Evolutionary conservation across 345 rosid genomes (phyloP).

Genomic region (Theobroma cacao): DNA sequence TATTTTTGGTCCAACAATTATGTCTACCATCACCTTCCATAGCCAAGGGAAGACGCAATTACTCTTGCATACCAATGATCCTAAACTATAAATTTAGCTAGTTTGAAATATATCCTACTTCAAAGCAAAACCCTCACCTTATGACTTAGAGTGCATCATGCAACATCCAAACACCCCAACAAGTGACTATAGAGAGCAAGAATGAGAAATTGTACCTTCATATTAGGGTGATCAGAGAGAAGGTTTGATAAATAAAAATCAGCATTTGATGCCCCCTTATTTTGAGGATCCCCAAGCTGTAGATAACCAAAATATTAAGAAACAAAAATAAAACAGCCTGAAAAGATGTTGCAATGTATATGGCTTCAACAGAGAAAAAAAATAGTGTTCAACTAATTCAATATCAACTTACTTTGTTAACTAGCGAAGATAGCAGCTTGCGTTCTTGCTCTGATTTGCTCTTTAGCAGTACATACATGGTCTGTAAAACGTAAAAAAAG

Average conservation of each 20-base stretch:
- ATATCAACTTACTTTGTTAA: conserved; percentile 69
- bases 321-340: neutral
- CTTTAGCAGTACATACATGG: conserved; percentile 63
- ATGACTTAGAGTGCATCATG: neutral
- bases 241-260: conserved; percentile 87
- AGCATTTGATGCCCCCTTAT: conserved; percentile 93
- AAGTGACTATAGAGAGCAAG: neutral
- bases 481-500: conserved; percentile 41
- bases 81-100: neutral
- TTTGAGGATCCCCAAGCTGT: conserved; percentile 98
- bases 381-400: neutral
- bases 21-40: neutral
- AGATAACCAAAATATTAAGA: conserved; percentile 20
- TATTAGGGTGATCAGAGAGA: conserved; percentile 91
- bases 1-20: neutral
- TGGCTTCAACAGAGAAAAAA: conserved; percentile 2
- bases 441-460: conserved; percentile 96
- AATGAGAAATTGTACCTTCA: conserved; percentile 57
- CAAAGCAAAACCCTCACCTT: neutral
- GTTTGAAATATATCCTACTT: neutral
- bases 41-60: neutral
- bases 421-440: conserved; percentile 72
- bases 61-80: neutral
- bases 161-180: neutral
- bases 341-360: neutral